Base-by-base conservation (phyloP, 2,329 filamentous ascomycete species). In the Neopestalotiopsis sp. region DNA sequence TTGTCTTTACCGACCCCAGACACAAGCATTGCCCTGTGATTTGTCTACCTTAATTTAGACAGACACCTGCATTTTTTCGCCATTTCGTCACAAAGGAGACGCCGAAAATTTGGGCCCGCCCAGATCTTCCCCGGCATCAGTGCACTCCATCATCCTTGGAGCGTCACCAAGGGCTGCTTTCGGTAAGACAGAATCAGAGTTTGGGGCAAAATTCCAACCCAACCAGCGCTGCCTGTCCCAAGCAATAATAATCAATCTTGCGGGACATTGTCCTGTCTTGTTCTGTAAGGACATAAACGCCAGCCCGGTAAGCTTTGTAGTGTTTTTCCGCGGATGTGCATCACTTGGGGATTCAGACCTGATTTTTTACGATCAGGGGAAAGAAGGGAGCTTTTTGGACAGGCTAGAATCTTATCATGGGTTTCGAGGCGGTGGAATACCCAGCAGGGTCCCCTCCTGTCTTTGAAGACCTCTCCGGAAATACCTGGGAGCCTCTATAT, bases 401-500 rank as follows among this genome's bases (percentile, higher is more conserved):
- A 17, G 14, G 24, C 4, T n/a, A 64, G 14, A 64, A 13, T n/a
- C 40, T 45, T 30, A 60, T 52, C 20, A 83, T 81, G 82, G 74
- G 61, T 58, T 80, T 78, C 66, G 75, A 78, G 62, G 79, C 81
- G 24, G 76, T 78, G 32, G 77, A 79, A 66, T 77, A 79, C 71
- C 73, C 75, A 49, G 70, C 72, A 38, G 81, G 76, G 58, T 76
- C 77, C 34, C 71, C 75, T 34, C 77, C 80, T 49, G 65, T 79
- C 14, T 74, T 84, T 24, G 74, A 80, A 65, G 81, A 83, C 68
- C 71, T 72, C 42, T 77, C 78, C 20, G 77, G 74, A 28, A 75
- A 77, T 20, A 70, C 67, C 65, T 91, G 89, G 89, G 80, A 81
- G 65, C 88, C 88, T 59, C 81, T 90, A 69, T 86, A 85, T 73